Conservation (phyloP, 768 basidiomycete genomes). For the Lentinula guzmanii region DNA sequence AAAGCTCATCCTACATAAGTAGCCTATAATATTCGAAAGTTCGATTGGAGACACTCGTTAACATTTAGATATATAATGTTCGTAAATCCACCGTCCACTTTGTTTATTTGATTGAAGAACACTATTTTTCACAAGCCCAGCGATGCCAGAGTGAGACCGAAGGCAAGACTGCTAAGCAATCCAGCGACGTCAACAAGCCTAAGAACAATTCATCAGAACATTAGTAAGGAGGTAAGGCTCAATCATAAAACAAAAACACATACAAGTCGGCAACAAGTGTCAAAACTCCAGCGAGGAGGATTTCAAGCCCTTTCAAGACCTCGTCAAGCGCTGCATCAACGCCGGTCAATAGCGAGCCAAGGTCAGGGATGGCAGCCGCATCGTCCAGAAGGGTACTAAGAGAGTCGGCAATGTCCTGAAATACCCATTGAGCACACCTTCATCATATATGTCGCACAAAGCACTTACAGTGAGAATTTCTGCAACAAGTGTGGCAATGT, state of each 20-base stretch:
- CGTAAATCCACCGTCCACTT: no score
- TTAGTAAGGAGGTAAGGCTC: neutral
- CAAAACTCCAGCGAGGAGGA: constrained; percentile 21
- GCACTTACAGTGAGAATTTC: constrained; percentile 17
- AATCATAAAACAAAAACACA: neutral
- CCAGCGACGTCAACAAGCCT: constrained; percentile 5
- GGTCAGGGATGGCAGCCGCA: constrained; percentile 15
- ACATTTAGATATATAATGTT: no score
- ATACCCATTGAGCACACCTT: neutral
- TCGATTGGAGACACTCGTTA: no score
- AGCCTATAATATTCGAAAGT: no score
- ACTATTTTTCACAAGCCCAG: neutral
- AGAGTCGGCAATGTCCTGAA: constrained; percentile 15
- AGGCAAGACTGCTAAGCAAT: neutral
- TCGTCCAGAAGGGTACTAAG: constrained; percentile 15
- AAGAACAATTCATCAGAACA: neutral
- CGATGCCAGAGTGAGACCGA: constrained; percentile 2
- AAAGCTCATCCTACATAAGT: no score
- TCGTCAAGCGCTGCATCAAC: constrained; percentile 20
- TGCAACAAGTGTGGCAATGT: constrained; percentile 20
- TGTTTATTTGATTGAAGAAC: no score
- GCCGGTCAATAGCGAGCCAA: constrained; percentile 15
- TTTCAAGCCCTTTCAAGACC: constrained; percentile 19
- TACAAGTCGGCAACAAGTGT: constrained; percentile 20
- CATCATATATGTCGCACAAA: neutral